Conservation (phyloP, 202 grass and related monocot genomes). For the Carex arenaria region DNA sequence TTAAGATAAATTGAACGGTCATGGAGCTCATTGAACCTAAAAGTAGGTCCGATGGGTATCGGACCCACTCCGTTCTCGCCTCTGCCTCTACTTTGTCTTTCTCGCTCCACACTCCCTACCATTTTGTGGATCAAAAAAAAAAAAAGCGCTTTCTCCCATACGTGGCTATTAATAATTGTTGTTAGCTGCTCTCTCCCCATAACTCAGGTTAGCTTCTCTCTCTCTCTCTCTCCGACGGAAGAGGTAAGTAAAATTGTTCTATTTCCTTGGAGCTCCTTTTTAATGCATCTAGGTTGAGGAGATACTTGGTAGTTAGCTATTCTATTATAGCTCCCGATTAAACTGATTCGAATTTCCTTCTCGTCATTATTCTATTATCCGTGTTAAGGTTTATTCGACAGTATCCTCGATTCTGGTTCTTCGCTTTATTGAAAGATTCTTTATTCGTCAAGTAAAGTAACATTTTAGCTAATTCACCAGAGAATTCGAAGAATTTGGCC, state of each 20-base stretch:
- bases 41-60: too few relatives aligned
- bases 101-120: neutral
- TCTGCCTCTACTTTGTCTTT: too few relatives aligned
- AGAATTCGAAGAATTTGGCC: neutral
- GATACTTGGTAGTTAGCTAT: neutral
- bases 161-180: neutral
- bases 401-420: neutral
- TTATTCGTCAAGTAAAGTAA: neutral
- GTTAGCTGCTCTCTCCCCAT: neutral
- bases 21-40: too few relatives aligned
- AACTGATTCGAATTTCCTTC: neutral
- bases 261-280: neutral
- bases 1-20: too few relatives aligned
- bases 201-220: neutral
- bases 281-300: neutral
- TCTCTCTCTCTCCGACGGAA: neutral
- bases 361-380: neutral
- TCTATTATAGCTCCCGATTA: neutral
- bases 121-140: too few relatives aligned
- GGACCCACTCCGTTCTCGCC: too few relatives aligned
- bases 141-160: neutral
- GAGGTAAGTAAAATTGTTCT: neutral
- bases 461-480: neutral
- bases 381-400: neutral
- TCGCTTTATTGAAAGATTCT: neutral